These are phyloP conservation scores for Hypocreales sp. DNA, from an alignment of 2,329 filamentous ascomycete genomes.

Conservation along the genomic window DNA sequence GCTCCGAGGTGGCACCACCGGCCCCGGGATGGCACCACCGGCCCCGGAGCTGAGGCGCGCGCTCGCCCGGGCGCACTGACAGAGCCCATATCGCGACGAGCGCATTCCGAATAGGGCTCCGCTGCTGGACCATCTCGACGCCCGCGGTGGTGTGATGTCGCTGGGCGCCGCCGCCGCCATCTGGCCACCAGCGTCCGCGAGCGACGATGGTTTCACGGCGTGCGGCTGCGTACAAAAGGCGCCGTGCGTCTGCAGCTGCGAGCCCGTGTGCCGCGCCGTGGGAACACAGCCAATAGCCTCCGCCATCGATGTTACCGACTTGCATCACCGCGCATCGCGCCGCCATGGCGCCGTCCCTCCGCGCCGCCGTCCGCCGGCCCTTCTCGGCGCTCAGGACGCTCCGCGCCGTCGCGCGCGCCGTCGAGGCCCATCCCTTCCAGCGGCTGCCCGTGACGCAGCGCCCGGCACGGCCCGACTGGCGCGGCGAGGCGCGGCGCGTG, in stretches of 20 bases:
- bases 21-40: background rate
- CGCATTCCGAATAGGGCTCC: too few species aligned
- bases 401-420: slow-evolving; percentile 15
- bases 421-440: slow-evolving; percentile 21
- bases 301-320: slow-evolving; percentile 1
- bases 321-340: background rate
- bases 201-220: background rate
- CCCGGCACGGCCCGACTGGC: slow-evolving; percentile 15
- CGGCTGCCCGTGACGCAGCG: slow-evolving; percentile 13
- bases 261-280: too few species aligned
- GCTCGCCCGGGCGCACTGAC: too few species aligned
- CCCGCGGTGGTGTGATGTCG: too few species aligned
- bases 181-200: background rate
- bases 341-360: slow-evolving; percentile 14
- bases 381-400: slow-evolving; percentile 18
- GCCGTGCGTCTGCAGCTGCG: too few species aligned
- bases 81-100: background rate
- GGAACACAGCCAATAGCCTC: background rate
- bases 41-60: too few species aligned
- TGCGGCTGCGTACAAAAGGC: too few species aligned
- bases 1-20: slow-evolving; percentile 1
- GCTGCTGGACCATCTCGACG: too few species aligned
- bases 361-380: slow-evolving; percentile 14
- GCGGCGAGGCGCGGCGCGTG: slow-evolving; percentile 14
- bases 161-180: too few species aligned